These are phyloP conservation scores for Pulicaria dysenterica DNA, from an alignment of 129 eudicot genomes.

Conservation along the genomic window DNA sequence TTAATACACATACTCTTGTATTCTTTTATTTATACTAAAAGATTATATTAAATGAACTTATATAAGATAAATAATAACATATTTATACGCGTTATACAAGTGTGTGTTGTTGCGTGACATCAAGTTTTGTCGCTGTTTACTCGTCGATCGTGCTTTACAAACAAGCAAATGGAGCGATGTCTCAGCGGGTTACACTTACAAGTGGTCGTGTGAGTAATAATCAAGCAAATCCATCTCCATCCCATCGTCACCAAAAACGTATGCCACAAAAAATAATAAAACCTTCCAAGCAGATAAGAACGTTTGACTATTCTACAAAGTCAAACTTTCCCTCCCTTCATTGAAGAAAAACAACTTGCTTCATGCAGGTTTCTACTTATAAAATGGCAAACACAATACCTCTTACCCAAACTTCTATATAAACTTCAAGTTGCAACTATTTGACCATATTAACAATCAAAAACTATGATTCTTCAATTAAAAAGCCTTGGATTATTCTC, in stretches of 20 bases:
- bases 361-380: not conserved
- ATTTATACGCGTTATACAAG: too few relatives aligned
- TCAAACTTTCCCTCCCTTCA: conserved; percentile 15
- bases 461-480: conserved; percentile 44
- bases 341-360: not conserved
- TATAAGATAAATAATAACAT: too few relatives aligned
- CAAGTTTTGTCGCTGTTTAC: not conserved
- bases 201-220: conserved; percentile 24
- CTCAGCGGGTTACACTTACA: not conserved
- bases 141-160: conserved; percentile 1
- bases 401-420: conserved; percentile 36
- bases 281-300: conserved; percentile 37
- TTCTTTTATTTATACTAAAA: too few relatives aligned
- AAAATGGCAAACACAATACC: conserved; percentile 25
- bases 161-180: conserved; percentile 9
- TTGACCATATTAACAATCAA: conserved; percentile 24
- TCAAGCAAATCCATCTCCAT: conserved; percentile 23
- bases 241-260: conserved; percentile 34
- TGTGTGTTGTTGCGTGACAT: too few relatives aligned
- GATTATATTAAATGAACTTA: too few relatives aligned
- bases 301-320: conserved; percentile 34
- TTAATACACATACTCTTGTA: too few relatives aligned
- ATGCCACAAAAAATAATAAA: conserved; percentile 13
- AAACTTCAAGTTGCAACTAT: conserved; percentile 31
- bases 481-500: conserved; percentile 34